phyloP scores from a whole-genome alignment of 2,329 filamentous ascomycete species.

The Colletotrichum noveboracense region DNA sequence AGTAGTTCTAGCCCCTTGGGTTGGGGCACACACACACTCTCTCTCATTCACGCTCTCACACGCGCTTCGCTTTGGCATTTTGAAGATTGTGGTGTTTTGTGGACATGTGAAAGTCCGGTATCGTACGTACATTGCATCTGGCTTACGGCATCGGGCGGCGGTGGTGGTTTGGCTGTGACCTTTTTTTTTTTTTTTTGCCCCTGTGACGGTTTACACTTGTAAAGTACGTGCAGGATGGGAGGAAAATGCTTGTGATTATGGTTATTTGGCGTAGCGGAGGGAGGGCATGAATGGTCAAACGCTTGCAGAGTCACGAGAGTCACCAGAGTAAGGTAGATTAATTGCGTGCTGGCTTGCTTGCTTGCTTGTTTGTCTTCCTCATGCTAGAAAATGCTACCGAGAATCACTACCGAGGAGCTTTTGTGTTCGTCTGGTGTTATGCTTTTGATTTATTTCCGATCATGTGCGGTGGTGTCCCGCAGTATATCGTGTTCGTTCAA shows the following conservation, averaged over 20 bases:
- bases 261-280: neutral
- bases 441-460: neutral
- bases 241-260: neutral
- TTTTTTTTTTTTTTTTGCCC: neutral
- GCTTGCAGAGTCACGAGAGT: neutral
- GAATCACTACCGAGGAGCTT: neutral
- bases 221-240: neutral
- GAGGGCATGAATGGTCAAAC: no score
- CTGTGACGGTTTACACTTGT: neutral
- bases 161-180: neutral
- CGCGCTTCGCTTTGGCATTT: neutral
- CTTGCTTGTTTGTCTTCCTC: no score
- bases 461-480: neutral
- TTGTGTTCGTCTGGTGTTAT: neutral
- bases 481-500: neutral
- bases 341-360: no score
- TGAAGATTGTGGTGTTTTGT: neutral
- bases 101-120: conserved; percentile 16
- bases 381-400: neutral
- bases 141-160: neutral
- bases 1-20: neutral
- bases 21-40: neutral
- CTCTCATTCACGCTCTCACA: neutral
- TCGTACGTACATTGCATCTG: neutral
- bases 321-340: no score